Base-by-base conservation (phyloP, 352 stramenopile species). In the Phytopythium cucurbitacearum region DNA sequence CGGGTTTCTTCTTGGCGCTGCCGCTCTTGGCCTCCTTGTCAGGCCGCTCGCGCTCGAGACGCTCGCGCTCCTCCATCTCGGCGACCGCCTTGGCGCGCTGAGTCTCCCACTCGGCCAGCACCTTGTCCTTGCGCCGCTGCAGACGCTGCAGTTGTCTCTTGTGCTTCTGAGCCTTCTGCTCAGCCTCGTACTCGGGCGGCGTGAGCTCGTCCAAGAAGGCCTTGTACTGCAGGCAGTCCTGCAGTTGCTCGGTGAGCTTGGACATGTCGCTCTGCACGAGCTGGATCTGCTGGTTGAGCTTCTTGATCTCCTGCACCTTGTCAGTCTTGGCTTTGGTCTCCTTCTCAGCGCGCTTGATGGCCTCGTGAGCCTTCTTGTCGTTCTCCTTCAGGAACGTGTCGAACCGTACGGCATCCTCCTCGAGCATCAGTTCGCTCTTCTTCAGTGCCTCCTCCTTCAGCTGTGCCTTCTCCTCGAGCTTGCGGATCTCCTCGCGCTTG, bases 301-400 rank as follows among this genome's bases (percentile, higher is more conserved):
- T 94, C 60, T 98, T 97, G 62, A 98, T 97, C 50, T 98, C 91
- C 51, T 97, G 85, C 0, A 96, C 77, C 51, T 98, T 98, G 50
- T 98, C 89, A 5, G 84, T 84, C 65, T 98, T 98, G 32, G 83
- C 81, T 41, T 95, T 97, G 21, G 91, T 97, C 67, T 98, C 91
- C 40, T 93, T 94, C 60, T 98, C 95, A 4, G 92, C 91, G 16
- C 80, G 72, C 51, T 97, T 98, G 57, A 98, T 98, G 4, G 94
- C 94, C 52, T 97, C 91, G 63, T 98, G 89, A n/a, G 94, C 91
- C 59, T 98, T 97, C 60, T 95, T 96, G 78, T 98, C 94, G 60
- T 98, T 98, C 57, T 98, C 94, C 57, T 98, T 98, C n/a, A 98
- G 59, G 39, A 98, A 98, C 13, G 91, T 97, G 60, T 98, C 95